These are phyloP conservation scores for Penicillium sp. DNA, from an alignment of 2,329 filamentous ascomycete genomes.

Conservation along the genomic window DNA sequence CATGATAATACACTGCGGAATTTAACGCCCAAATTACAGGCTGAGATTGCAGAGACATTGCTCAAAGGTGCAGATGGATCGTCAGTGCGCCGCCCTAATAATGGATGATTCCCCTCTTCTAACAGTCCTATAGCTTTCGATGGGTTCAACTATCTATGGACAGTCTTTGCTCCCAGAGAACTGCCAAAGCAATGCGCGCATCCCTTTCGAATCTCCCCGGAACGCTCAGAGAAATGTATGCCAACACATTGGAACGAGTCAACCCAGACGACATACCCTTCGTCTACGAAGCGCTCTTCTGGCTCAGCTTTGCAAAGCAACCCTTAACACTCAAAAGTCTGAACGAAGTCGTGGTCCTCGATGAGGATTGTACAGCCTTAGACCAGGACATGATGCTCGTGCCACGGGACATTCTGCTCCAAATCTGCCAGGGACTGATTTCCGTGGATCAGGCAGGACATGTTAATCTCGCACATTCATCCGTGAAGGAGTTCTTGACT, in stretches of 20 bases:
- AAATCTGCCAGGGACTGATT: constrained; percentile 27
- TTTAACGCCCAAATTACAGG: constrained; percentile 16
- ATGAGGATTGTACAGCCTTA: constrained; percentile 14
- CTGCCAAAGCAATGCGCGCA: constrained; percentile 22
- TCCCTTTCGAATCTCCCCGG: constrained; percentile 21
- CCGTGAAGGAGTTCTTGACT: constrained; percentile 25
- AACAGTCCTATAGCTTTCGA: constrained; percentile 21
- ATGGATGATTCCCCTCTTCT: neutral
- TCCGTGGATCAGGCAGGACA: constrained; percentile 16
- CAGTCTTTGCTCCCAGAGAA: constrained; percentile 23
- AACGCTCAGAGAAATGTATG: constrained; percentile 25
- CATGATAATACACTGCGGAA: constrained; percentile 13
- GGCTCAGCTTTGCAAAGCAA: constrained; percentile 21
- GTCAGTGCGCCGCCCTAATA: constrained; percentile 15
- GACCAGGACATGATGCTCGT: constrained; percentile 30
- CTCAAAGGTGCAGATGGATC: constrained; percentile 23
- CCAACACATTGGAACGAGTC: constrained; percentile 21
- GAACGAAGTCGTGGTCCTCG: constrained; percentile 23
- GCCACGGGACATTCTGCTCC: constrained; percentile 22
- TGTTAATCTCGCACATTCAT: constrained; percentile 23
- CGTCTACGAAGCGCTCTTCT: constrained; percentile 24
- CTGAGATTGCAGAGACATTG: constrained; percentile 18
- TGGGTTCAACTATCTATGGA: constrained; percentile 30
- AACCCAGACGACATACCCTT: constrained; percentile 17
- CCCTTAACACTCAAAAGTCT: constrained; percentile 17